Conservation (phyloP, 805 yeast species). For the Huiozyma naganishii region DNA sequence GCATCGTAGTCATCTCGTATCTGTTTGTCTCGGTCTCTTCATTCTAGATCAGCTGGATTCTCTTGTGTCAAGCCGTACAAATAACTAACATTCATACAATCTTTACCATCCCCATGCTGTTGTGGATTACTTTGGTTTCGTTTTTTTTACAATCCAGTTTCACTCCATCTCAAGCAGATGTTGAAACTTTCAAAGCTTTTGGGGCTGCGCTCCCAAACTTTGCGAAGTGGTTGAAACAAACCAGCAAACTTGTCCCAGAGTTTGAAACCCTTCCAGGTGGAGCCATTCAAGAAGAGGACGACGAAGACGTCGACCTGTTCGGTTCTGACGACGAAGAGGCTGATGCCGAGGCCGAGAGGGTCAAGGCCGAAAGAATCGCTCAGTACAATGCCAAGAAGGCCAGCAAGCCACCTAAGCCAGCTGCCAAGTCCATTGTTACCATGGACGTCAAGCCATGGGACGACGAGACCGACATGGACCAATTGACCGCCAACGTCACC, state of each 20-base stretch:
- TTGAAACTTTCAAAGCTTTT: slow-evolving; percentile 86
- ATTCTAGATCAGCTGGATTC: too few species aligned
- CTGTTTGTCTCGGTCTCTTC: too few species aligned
- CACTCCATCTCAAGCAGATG: slow-evolving; percentile 93
- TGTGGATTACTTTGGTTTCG: too few species aligned
- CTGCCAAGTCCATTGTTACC: slow-evolving; percentile 96
- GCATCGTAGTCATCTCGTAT: too few species aligned
- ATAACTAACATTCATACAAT: too few species aligned
- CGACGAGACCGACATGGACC: slow-evolving; percentile 94
- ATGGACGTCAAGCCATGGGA: slow-evolving; percentile 99
- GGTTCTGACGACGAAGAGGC: slow-evolving; percentile 82
- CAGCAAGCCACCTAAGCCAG: slow-evolving; percentile 93
- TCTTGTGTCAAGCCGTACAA: too few species aligned
- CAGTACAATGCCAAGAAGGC: slow-evolving; percentile 97
- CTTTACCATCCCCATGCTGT: too few species aligned
- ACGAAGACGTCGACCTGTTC: slow-evolving; percentile 86
- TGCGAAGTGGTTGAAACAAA: slow-evolving; percentile 98
- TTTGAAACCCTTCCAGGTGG: slow-evolving; percentile 76
- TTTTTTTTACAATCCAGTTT: slow-evolving; percentile 25
- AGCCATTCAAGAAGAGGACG: slow-evolving; percentile 41
- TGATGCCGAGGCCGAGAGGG: slow-evolving; percentile 93
- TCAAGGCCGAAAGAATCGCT: slow-evolving; percentile 96
- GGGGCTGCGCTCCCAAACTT: slow-evolving; percentile 85
- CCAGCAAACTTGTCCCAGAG: slow-evolving; percentile 83
- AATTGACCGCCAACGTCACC: slow-evolving; percentile 79